phyloP scores from a whole-genome alignment of 2,329 filamentous ascomycete genomes.

The Trichophyton equinum region DNA sequence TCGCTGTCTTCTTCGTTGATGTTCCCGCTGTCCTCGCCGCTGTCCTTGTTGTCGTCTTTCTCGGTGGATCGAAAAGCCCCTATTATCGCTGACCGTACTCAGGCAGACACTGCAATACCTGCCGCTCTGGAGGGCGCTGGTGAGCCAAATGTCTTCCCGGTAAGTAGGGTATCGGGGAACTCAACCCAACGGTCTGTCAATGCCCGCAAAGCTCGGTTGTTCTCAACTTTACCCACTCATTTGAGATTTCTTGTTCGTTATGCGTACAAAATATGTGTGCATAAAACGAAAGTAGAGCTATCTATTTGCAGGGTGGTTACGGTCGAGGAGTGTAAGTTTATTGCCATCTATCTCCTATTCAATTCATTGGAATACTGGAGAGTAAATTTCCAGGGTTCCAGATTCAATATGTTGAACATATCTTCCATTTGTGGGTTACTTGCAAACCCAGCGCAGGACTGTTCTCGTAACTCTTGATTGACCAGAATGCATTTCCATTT shows the following conservation, averaged over 20 bases:
- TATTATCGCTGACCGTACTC: not conserved
- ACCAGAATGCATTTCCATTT: not conserved
- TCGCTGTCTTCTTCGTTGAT: no score
- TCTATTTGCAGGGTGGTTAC: slow-evolving; percentile 13
- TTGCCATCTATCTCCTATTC: slow-evolving; percentile 14
- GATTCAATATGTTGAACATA: not conserved
- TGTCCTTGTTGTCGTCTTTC: not conserved
- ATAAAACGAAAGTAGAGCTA: slow-evolving; percentile 17
- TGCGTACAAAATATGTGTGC: slow-evolving; percentile 12
- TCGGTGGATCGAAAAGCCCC: not conserved
- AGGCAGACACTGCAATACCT: not conserved
- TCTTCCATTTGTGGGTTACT: not conserved
- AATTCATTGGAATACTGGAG: not conserved
- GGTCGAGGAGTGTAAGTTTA: slow-evolving; percentile 10
- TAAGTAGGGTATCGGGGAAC: not conserved
- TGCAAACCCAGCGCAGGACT: no score
- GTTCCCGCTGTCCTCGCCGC: not conserved
- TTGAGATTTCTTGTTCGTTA: slow-evolving; percentile 4
- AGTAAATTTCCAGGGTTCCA: not conserved
- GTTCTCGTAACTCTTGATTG: not conserved
- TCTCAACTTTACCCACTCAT: slow-evolving; percentile 2
- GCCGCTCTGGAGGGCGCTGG: not conserved
- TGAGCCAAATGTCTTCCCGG: not conserved
- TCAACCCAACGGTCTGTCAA: not conserved
- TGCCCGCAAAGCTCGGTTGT: not conserved